Base-by-base conservation (phyloP, 2,329 filamentous ascomycete species). In the Colletotrichum paranaense region DNA sequence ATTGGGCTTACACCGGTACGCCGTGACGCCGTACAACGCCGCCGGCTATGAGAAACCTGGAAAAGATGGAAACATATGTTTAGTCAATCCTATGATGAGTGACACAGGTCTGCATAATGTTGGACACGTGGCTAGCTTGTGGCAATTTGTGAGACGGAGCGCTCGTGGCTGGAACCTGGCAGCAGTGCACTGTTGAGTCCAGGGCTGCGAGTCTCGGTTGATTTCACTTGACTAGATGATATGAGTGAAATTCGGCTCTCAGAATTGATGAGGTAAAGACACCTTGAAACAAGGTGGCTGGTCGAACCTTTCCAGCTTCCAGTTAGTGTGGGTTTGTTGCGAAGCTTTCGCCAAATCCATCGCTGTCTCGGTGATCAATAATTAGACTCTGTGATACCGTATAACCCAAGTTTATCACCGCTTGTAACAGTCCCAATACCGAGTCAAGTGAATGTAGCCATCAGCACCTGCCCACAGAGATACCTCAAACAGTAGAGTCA, bases 71-170 rank as follows among this genome's bases (percentile, higher is more conserved):
- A 69, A 30, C 24, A 66, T 69, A 53, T 69, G 30, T 59, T 30
- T 1, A 6, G 19, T 14, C 14, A 4, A 30, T n/a, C n/a, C 30
- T 49, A 19, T 5, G 8, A 14, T 16, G 38, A n/a, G 32, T 35
- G 5, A 42, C 32, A 58, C n/a, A 24, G 19, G 58, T 42, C 30
- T 69, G 62, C 62, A 14, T 28, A n/a, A 19, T 38, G 62, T 30
- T 26, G 14, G 66, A 64, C 66, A 72, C 69, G 58, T 72, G 59
- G 66, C 69, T 72, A 72, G 59, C 66, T 32, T 53, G 52, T 59
- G 22, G 32, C 46, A 24, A 49, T 19, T 49, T 9, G 42, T 49
- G 3, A 55, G 28, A 55, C 16, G 52, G 28, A 8, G 14, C 65
- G n/a, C 55, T 28, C 7, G 35, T 19, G n/a, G 26, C n/a, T n/a